Percentiles rank a stretch among this genome's conserved stretches.
Conservation (phyloP, 176 grass and related monocot genomes). For the Typha latifolia region DNA sequence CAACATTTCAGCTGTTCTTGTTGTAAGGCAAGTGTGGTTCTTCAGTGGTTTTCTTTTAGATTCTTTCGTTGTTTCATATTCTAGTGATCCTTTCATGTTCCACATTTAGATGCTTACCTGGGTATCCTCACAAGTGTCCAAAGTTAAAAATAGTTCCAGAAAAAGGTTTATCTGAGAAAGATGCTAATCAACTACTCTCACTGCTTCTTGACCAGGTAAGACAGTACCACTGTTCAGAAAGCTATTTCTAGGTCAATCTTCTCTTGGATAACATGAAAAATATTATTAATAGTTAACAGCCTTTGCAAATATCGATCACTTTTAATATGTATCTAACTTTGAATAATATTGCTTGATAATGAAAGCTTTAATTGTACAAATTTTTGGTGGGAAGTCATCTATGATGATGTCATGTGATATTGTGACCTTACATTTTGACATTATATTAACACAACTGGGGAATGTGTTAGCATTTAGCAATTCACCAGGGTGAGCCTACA, state of each 20-base stretch:
- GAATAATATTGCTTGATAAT: too few species aligned
- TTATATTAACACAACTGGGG: too few species aligned
- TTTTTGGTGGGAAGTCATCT: too few species aligned
- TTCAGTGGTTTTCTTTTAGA: slow-evolving; percentile 8
- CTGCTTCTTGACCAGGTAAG: slow-evolving; percentile 84
- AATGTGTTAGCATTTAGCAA: too few species aligned
- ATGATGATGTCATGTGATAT: too few species aligned
- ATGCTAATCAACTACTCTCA: slow-evolving; percentile 54
- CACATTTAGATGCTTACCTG: slow-evolving; percentile 65
- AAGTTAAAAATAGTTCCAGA: slow-evolving; percentile 66
- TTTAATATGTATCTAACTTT: too few species aligned
- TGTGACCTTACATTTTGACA: too few species aligned
- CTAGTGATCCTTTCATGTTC: slow-evolving; percentile 22
- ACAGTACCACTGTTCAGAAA: not conserved
- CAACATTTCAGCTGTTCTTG: slow-evolving; percentile 56
- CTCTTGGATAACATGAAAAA: too few species aligned
- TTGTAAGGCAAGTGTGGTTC: slow-evolving; percentile 45
- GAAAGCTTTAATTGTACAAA: too few species aligned
- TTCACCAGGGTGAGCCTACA: too few species aligned
- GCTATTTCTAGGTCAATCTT: not conserved
- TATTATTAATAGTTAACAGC: too few species aligned
- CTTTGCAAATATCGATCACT: too few species aligned
- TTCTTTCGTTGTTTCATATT: slow-evolving; percentile 6
- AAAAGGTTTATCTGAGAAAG: slow-evolving; percentile 62
- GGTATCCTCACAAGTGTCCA: slow-evolving; percentile 93